These are phyloP conservation scores for Eimeria brunetti DNA, from an alignment of 169 alveolate genomes.

Conservation along the genomic window DNA sequence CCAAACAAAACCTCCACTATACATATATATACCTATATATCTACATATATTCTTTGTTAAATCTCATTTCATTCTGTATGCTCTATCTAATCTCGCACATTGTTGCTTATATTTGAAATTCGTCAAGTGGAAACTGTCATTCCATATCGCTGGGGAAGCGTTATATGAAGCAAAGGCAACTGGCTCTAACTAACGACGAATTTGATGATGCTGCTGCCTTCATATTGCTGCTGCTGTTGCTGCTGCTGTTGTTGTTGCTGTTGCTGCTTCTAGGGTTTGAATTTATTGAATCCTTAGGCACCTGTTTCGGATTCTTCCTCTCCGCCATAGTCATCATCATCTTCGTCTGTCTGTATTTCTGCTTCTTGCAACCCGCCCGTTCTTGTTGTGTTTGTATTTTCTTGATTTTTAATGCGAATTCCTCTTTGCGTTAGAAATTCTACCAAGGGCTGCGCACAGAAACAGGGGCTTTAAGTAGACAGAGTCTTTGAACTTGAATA, in stretches of 20 bases:
- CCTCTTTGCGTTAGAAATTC: conserved; percentile 68
- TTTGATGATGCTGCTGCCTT: no score
- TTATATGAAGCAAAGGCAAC: background rate
- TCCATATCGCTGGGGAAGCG: background rate
- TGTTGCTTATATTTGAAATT: no score
- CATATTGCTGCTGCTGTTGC: no score
- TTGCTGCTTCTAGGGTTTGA: no score
- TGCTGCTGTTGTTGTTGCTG: no score
- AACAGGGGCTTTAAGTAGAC: no score
- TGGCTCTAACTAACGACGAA: no score
- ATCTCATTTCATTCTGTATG: background rate
- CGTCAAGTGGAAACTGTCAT: no score
- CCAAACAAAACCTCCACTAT: no score
- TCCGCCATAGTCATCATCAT: conserved; percentile 76
- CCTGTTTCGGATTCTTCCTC: conserved; percentile 78
- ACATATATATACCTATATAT: no score
- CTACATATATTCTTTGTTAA: no score
- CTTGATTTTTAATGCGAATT: conserved; percentile 75
- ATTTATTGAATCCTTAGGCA: background rate
- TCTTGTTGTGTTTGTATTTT: conserved; percentile 36
- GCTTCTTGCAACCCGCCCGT: conserved; percentile 73
- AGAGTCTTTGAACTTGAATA: no score
- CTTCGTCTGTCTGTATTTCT: conserved; percentile 76
- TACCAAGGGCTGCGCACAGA: conserved; percentile 69
- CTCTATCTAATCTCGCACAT: background rate